Evolutionary conservation across 139 green algal species (phyloP).

Genomic region (Nannochloris sp.): DNA sequence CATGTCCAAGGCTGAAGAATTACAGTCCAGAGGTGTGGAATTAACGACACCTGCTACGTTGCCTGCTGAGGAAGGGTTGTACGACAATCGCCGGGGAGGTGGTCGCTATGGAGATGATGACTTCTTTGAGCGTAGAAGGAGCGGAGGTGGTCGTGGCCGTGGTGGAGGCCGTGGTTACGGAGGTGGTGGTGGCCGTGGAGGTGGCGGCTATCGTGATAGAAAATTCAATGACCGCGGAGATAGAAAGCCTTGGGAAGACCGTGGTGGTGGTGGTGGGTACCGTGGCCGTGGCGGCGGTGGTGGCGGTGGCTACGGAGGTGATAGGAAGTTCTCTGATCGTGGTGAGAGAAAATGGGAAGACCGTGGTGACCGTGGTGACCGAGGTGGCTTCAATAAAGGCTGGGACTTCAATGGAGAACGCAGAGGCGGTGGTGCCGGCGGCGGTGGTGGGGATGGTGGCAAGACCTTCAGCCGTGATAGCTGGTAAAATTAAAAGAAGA

Average conservation of each 20-base stretch:
- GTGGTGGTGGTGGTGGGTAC: constrained; percentile 8
- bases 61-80: constrained; percentile 27
- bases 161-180: neutral
- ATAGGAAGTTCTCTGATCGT: neutral
- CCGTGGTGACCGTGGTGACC: neutral
- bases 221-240: constrained; percentile 5
- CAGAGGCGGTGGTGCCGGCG: neutral
- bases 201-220: constrained; percentile 1
- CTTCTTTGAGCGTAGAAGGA: constrained; percentile 23
- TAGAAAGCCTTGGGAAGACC: neutral
- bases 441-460: neutral
- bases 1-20: constrained; percentile 26
- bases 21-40: constrained; percentile 29
- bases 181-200: neutral
- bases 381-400: neutral
- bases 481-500: neutral
- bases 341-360: neutral
- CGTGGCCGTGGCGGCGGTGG: constrained; percentile 3
- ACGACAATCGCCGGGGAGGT: neutral
- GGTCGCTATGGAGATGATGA: neutral
- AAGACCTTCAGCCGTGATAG: neutral
- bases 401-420: neutral
- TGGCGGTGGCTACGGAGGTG: constrained; percentile 1
- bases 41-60: constrained; percentile 28
- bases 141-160: neutral